Percentiles rank a stretch among this genome's conserved stretches.
These are phyloP conservation scores for Fraxinus floribunda DNA, from an alignment of 305 asterid species.

Conservation along the genomic window DNA sequence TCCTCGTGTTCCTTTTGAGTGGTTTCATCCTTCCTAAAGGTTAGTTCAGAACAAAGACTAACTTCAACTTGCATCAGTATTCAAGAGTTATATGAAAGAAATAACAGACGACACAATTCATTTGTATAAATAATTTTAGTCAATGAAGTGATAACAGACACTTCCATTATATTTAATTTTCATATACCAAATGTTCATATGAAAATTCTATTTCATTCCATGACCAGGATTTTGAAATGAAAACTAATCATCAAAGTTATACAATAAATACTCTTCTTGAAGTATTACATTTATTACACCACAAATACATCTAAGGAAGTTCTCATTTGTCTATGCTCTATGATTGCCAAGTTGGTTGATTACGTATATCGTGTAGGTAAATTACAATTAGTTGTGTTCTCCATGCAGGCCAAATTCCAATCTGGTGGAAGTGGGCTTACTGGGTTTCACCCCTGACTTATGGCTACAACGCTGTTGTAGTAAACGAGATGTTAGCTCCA, in stretches of 20 bases:
- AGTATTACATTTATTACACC: background rate
- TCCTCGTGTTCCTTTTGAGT: constrained; percentile 50
- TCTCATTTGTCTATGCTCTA: background rate
- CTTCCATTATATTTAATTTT: background rate
- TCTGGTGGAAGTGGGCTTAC: constrained; percentile 62
- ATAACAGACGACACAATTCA: background rate
- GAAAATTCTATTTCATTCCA: background rate
- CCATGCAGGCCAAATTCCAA: constrained; percentile 44
- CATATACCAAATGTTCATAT: background rate
- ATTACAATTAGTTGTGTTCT: background rate
- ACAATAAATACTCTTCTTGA: background rate
- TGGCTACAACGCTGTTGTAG: constrained; percentile 45
- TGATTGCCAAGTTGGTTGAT: background rate
- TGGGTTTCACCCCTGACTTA: constrained; percentile 59
- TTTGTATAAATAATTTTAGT: background rate
- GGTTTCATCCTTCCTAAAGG: constrained; percentile 62
- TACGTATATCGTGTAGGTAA: background rate
- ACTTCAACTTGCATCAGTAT: background rate
- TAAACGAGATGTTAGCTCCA: constrained; percentile 55
- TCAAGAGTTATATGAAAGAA: background rate
- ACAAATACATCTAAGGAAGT: background rate
- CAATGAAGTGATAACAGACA: background rate
- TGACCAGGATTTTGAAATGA: background rate
- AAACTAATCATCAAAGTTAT: background rate
- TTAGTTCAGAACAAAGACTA: constrained; percentile 22